Percentiles rank a stretch among this genome's conserved stretches.
These are phyloP conservation scores for Tetracentron sinense DNA, from an alignment of 164 flowering plant genomes.

Conservation along the genomic window DNA sequence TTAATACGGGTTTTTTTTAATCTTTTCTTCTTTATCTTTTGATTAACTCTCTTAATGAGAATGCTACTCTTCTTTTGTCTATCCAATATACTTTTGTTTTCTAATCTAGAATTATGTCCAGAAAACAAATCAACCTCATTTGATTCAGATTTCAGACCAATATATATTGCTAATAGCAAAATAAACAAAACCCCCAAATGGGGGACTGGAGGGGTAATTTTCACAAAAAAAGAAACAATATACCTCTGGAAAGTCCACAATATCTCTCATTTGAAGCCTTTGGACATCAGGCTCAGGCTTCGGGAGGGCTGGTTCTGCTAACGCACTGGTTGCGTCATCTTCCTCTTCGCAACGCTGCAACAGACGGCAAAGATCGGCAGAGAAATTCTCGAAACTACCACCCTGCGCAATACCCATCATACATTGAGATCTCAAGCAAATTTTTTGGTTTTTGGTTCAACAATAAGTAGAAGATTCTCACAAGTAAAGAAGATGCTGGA, in stretches of 20 bases:
- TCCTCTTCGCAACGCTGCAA: slow-evolving; percentile 25
- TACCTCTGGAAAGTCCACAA: slow-evolving; percentile 9
- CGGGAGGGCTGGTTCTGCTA: slow-evolving; percentile 4
- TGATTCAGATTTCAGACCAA: background rate
- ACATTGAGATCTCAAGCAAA: background rate
- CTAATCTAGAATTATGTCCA: background rate
- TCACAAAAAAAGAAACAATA: too few relatives aligned
- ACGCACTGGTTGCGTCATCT: slow-evolving; percentile 30
- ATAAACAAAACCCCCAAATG: background rate
- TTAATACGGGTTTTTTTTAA: too few relatives aligned
- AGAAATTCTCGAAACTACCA: slow-evolving; percentile 21
- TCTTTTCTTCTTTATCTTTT: too few relatives aligned
- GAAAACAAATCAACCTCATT: background rate
- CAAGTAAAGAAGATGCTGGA: slow-evolving; percentile 31
- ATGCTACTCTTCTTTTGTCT: too few relatives aligned
- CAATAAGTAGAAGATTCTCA: slow-evolving; percentile 12
- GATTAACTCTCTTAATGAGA: too few relatives aligned
- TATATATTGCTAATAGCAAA: too few relatives aligned
- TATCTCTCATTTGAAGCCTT: slow-evolving; percentile 6
- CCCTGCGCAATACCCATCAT: slow-evolving; percentile 14
- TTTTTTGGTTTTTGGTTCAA: too few relatives aligned
- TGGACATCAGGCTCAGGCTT: slow-evolving; percentile 19
- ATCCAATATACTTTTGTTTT: too few relatives aligned
- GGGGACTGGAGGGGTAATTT: too few relatives aligned
- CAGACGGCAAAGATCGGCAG: slow-evolving; percentile 19